phyloP scores from a whole-genome alignment of 306 rosid species.

The Styphnolobium japonicum region DNA sequence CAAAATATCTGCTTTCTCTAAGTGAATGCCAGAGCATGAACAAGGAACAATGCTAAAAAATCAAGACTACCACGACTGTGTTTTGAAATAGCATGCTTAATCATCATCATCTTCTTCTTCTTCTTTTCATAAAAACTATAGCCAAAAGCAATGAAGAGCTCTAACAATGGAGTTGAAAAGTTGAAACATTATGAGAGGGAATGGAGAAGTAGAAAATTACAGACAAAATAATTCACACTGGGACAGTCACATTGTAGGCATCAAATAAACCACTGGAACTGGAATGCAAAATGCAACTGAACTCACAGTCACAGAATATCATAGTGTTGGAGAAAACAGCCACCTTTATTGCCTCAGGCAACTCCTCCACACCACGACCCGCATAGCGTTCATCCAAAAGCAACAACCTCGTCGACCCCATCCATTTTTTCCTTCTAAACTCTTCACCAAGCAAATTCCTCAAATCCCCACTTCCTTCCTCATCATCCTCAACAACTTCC shows the following conservation, averaged over 20 bases:
- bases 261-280: background rate
- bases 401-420: conserved; percentile 75
- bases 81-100: background rate
- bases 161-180: background rate
- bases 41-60: background rate
- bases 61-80: background rate
- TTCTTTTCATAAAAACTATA: background rate
- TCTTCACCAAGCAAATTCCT: conserved; percentile 68
- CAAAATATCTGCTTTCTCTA: background rate
- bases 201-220: background rate
- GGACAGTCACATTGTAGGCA: background rate
- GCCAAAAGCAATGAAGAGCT: background rate
- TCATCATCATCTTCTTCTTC: background rate
- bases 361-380: conserved; percentile 42
- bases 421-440: conserved; percentile 64
- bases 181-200: background rate
- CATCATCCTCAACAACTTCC: conserved; percentile 76
- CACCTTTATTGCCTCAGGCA: conserved; percentile 93
- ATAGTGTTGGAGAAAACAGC: conserved; percentile 36
- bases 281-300: background rate
- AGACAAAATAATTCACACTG: background rate
- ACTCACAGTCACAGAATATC: conserved; percentile 43
- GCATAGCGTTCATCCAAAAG: conserved; percentile 69
- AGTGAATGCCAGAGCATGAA: background rate
- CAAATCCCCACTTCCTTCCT: conserved; percentile 44